phyloP scores from a whole-genome alignment of 1,284 basidiomycete genomes.

The Ganoderma sp. region DNA sequence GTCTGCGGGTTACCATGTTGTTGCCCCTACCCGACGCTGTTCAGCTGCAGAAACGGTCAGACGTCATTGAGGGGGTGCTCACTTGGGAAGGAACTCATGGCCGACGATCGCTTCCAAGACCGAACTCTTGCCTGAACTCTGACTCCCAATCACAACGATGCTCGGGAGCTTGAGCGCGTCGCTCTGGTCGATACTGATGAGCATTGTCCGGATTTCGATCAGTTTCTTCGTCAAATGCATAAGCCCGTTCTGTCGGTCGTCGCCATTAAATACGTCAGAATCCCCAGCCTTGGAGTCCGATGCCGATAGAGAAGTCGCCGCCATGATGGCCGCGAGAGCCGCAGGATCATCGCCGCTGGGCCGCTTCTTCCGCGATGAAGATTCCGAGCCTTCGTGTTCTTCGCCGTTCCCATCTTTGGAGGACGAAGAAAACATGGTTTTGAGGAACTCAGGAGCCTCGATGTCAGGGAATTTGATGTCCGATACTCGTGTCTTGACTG shows the following conservation, averaged over 20 bases:
- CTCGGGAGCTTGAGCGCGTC: conserved; percentile 93
- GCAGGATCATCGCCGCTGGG: conserved; percentile 61
- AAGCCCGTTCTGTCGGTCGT: conserved; percentile 68
- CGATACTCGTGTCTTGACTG: conserved; percentile 61
- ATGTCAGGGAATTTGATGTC: conserved; percentile 70
- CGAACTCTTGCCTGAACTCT: conserved; percentile 97
- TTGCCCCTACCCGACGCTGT: conserved; percentile 70
- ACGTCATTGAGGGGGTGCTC: conserved; percentile 38
- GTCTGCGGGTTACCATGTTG: conserved; percentile 99
- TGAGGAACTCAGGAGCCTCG: conserved; percentile 75
- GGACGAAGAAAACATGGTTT: conserved; percentile 62
- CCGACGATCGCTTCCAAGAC: conserved; percentile 98
- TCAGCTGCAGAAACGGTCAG: conserved; percentile 27
- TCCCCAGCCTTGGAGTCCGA: conserved; percentile 60
- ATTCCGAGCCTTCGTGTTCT: conserved; percentile 36
- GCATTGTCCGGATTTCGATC: conserved; percentile 94
- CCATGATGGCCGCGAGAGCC: conserved; percentile 74
- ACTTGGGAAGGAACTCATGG: conserved; percentile 98
- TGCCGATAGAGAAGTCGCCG: conserved; percentile 75
- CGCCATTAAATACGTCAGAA: conserved; percentile 42
- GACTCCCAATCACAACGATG: conserved; percentile 98
- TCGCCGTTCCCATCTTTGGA: conserved; percentile 41
- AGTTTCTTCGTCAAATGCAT: conserved; percentile 95
- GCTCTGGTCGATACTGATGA: conserved; percentile 94
- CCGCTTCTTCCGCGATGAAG: conserved; percentile 45